Conservation (phyloP, 768 basidiomycete genomes). For the Suillus subalutaceus region DNA sequence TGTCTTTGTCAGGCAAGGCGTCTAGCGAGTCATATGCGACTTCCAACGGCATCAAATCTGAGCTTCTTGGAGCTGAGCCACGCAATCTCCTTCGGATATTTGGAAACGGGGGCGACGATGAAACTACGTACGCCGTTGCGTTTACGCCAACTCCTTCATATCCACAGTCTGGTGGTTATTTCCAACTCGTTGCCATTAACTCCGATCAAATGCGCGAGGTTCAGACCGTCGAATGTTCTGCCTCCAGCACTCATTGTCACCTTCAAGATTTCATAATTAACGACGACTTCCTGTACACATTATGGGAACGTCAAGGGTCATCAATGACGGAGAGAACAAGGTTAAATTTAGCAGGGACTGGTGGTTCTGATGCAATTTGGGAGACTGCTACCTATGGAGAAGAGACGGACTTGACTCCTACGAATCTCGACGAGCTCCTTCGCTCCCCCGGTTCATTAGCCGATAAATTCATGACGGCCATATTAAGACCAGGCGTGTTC, state of each 20-base stretch:
- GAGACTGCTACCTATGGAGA: slow-evolving; percentile 59
- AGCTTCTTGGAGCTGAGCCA: slow-evolving; percentile 60
- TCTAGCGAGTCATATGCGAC: slow-evolving; percentile 25
- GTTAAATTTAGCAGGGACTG: slow-evolving; percentile 42
- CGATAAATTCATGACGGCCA: slow-evolving; percentile 77
- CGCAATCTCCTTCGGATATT: slow-evolving; percentile 71
- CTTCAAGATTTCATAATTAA: slow-evolving; percentile 78
- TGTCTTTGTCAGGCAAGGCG: slow-evolving; percentile 43
- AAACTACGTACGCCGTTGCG: slow-evolving; percentile 63
- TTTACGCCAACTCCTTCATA: slow-evolving; percentile 74
- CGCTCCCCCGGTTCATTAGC: slow-evolving; percentile 70
- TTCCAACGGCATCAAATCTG: slow-evolving; percentile 37
- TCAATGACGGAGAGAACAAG: slow-evolving; percentile 65
- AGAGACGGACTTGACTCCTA: slow-evolving; percentile 78
- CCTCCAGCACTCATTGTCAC: slow-evolving; percentile 64
- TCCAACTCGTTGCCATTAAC: slow-evolving; percentile 63
- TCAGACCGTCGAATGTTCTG: slow-evolving; percentile 61
- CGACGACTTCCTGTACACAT: slow-evolving; percentile 55
- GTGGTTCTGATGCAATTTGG: slow-evolving; percentile 48
- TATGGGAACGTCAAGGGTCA: slow-evolving; percentile 84
- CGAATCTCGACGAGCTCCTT: slow-evolving; percentile 86
- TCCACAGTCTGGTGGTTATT: slow-evolving; percentile 74
- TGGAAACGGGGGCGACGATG: slow-evolving; percentile 46
- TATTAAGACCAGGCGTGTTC: slow-evolving; percentile 89
- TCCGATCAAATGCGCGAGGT: slow-evolving; percentile 62